Base-by-base conservation (phyloP, 2,329 filamentous ascomycete genomes). In the Xylariaceae sp. region DNA sequence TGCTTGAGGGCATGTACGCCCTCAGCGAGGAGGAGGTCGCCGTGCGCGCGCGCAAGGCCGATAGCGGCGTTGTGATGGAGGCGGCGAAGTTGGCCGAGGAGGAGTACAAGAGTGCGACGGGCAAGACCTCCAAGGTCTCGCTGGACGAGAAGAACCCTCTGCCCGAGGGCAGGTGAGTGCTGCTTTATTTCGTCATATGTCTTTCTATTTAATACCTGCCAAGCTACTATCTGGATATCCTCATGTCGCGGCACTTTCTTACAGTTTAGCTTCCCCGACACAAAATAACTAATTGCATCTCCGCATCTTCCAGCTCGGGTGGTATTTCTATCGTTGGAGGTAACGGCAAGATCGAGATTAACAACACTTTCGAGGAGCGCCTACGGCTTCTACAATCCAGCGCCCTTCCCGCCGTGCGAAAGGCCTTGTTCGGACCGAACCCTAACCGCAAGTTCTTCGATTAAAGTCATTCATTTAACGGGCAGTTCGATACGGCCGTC, bases 341-440 rank as follows among this genome's bases (percentile, higher is more conserved):
- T 67, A 82, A 82, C 66, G 94, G 94, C 74, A 97, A 93, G 82
- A 97, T 99, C 74, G 92, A 96, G 71, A 93, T 99, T 76, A 92
- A 97, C 84, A 97, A 99, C 81, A 97, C 94, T 57, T 89, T 97
- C 68, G 94, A 97, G 74, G 89, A 96, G 73, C 87, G 94, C 67
- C 81, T 99, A 75, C 84, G 83, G 71, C 81, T 97, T 62, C 85
- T 97, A 66, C 88, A 96, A 77, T 87, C 88, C 59, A 89, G 89
- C 67, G 89, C 90, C 55, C 84, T 97, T 60, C 94, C 94, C 11
- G 86, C 86, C 50, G 87, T 99, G 70, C 85, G 94, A 71, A 84
- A 89, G 74, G 88, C 88, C 13, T 82, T 99, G 61, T 99, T 99
- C 72, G 94, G 94, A 62, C 88, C 90, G 79, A 99, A 99, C 80